Evolutionary conservation across 2,329 filamentous ascomycete genomes (phyloP), one percentile per base, ranked within the genome.

Genomic region (Fusarium sp.): DNA sequence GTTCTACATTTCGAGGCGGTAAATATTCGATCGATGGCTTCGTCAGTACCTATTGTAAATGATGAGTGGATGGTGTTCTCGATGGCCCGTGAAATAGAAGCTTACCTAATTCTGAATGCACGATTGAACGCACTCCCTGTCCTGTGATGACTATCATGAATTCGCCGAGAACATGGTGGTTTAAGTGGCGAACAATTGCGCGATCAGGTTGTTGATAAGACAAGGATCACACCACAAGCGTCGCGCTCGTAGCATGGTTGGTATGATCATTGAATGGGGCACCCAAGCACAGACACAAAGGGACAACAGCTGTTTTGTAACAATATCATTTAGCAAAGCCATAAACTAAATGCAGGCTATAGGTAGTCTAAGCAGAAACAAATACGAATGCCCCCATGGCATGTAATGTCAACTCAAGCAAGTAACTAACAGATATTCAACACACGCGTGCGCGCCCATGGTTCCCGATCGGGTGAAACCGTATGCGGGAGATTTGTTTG

Each of bases 311-410:
- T 26, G 28, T 62, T 17, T 47, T 57, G 26, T 51, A 21, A 28
- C 19, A 50, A 45, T 70, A 24, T 62, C 17, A 70, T 69, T 67
- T 53, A 65, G 55, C 51, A 52, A 15, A 42, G 49, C 56, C n/a
- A 45, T 49, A 43, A 51, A 59, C 65, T 67, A 58, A 61, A 55
- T 56, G 51, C 56, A 31, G 57, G 26, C 53, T 67, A 68, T 69
- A 49, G 39, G 38, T 39, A 46, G 40, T 70, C 61, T 70, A 66
- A 70, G 21, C 42, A 56, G 39, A 62, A 53, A 11, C 24, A 40
- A 55, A 49, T 62, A 33, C n/a, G 31, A 55, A 64, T 22, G 19
- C 42, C 56, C 45, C 54, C 33, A n/a, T 33, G 31, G 7, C n/a
- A 39, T 46, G 17, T 24, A 38, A 15, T 36, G 34, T 36, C 28